These are phyloP conservation scores for Escallonia herrerae DNA, from an alignment of 129 eudicot genomes.

Conservation along the genomic window DNA sequence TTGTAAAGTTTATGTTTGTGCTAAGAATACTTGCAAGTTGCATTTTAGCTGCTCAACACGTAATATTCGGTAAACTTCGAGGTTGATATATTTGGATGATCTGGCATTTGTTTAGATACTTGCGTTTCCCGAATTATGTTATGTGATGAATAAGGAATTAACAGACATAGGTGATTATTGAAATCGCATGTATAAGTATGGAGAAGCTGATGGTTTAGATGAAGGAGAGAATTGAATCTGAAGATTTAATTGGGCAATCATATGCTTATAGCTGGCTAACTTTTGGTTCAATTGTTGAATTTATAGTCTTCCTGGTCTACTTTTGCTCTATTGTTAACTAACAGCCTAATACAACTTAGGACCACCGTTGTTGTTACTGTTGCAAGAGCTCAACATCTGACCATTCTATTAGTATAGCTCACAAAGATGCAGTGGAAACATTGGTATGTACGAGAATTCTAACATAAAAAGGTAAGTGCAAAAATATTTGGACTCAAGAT, in stretches of 20 bases:
- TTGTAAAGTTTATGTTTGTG: neutral
- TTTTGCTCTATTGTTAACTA: neutral
- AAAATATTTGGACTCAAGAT: too few species aligned
- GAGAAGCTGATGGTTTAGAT: neutral
- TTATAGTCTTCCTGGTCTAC: neutral
- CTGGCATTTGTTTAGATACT: neutral
- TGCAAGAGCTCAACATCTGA: too few species aligned
- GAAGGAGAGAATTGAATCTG: neutral
- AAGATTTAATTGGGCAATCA: neutral
- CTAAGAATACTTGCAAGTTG: neutral
- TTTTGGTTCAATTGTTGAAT: neutral
- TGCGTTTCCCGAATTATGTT: neutral
- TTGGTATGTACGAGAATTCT: too few species aligned
- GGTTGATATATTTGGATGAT: neutral
- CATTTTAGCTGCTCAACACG: too few species aligned
- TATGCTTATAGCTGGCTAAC: neutral
- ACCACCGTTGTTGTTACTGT: too few species aligned
- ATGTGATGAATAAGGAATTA: neutral
- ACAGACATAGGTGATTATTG: neutral
- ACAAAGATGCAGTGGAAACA: too few species aligned
- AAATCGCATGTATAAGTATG: neutral
- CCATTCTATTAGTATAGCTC: too few species aligned
- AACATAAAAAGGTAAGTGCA: too few species aligned
- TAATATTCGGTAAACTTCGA: too few species aligned
- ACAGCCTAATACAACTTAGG: too few species aligned